phyloP scores from a whole-genome alignment of 2,329 filamentous ascomycete species.

The Westerdykella sp. region DNA sequence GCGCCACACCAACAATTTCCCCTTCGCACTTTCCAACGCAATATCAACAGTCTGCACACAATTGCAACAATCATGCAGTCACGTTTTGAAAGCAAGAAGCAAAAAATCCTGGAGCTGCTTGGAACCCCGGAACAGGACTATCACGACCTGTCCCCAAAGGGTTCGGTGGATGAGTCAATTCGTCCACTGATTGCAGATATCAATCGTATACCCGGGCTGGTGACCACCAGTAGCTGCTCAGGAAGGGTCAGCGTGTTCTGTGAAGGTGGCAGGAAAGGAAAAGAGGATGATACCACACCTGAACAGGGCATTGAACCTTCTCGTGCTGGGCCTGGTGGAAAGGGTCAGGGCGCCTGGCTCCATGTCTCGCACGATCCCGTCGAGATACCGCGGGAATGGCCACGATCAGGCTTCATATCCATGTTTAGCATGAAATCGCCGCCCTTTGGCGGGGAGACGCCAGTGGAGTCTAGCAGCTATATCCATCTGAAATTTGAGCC shows the following conservation, averaged over 20 bases:
- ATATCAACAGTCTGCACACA: background rate
- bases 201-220: slow-evolving; percentile 66
- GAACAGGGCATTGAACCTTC: slow-evolving; percentile 6
- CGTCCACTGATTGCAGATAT: slow-evolving; percentile 70
- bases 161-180: slow-evolving; percentile 74
- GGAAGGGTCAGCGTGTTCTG: slow-evolving; percentile 83
- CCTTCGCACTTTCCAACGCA: slow-evolving; percentile 9
- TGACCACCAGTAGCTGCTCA: slow-evolving; percentile 90
- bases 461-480: slow-evolving; percentile 36
- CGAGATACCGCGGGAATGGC: slow-evolving; percentile 12
- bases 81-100: slow-evolving; percentile 54
- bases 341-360: slow-evolving; percentile 76
- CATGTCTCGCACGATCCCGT: slow-evolving; percentile 81
- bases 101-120: slow-evolving; percentile 65
- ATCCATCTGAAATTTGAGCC: slow-evolving; percentile 92
- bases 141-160: slow-evolving; percentile 81
- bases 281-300: slow-evolving; percentile 11
- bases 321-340: slow-evolving; percentile 66
- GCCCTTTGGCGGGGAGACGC: background rate
- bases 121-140: slow-evolving; percentile 64
- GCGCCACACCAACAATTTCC: slow-evolving; percentile 3
- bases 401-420: slow-evolving; percentile 12
- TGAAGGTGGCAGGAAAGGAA: slow-evolving; percentile 59
- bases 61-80: slow-evolving; percentile 16
- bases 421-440: slow-evolving; percentile 37